A percentile compares a stretch with the other conserved stretches of the same genome.
These are phyloP conservation scores for Nicotiana tabacum DNA, from an alignment of 257 asterid genomes.

Conservation along the genomic window DNA sequence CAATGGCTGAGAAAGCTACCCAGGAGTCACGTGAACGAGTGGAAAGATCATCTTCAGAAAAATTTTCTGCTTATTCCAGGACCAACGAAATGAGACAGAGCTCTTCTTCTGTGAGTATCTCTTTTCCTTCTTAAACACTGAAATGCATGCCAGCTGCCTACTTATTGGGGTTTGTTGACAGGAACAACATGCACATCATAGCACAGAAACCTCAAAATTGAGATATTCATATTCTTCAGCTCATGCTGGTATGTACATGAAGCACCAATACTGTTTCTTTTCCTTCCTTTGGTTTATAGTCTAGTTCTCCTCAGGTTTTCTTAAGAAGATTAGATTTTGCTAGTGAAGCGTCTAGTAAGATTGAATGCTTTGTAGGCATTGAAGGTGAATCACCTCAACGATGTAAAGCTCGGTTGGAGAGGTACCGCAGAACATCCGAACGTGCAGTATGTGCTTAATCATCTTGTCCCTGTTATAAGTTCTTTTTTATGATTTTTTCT, in stretches of 20 bases:
- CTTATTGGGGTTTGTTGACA: conserved; percentile 23
- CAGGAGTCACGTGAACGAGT: conserved; percentile 32
- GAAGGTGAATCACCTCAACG: conserved; percentile 89
- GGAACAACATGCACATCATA: conserved; percentile 40
- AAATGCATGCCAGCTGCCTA: conserved; percentile 16
- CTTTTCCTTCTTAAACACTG: conserved; percentile 19
- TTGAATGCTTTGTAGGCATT: conserved; percentile 45
- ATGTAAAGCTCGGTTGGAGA: conserved; percentile 87
- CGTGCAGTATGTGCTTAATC: conserved; percentile 67
- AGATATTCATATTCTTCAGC: conserved; percentile 44
- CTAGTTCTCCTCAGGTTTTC: background rate
- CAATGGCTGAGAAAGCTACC: conserved; percentile 47
- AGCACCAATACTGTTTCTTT: background rate
- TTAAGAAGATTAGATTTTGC: background rate
- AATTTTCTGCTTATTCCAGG: conserved; percentile 46
- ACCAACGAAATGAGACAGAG: conserved; percentile 47
- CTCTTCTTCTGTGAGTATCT: conserved; percentile 62
- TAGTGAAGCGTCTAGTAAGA: conserved; percentile 15
- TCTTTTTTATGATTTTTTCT: background rate
- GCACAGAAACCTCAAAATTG: conserved; percentile 36
- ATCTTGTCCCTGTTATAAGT: background rate
- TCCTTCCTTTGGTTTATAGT: background rate
- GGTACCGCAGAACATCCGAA: conserved; percentile 87
- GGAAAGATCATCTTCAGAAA: conserved; percentile 47
- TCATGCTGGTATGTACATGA: conserved; percentile 50